Conservation (phyloP, 2,329 filamentous ascomycete species). For the Colletotrichum sp. region DNA sequence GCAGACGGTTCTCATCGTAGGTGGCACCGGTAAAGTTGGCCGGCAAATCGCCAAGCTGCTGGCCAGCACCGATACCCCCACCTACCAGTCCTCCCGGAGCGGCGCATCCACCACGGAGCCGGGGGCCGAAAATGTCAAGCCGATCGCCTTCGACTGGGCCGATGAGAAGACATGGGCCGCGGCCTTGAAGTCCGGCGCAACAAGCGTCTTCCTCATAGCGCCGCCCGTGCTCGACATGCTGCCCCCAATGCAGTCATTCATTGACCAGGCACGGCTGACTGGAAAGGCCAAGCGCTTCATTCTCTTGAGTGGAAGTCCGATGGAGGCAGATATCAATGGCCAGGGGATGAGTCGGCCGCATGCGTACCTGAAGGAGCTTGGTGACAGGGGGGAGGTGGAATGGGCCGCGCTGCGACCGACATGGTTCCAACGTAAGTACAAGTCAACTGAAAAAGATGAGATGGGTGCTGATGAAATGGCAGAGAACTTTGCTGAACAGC, state of each 20-base stretch:
- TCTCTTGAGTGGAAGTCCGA: slow-evolving; percentile 42
- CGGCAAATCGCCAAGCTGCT: slow-evolving; percentile 42
- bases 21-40: slow-evolving; percentile 51
- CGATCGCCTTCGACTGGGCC: slow-evolving; percentile 50
- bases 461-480: not conserved
- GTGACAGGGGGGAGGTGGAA: slow-evolving; percentile 37
- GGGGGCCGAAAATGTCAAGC: slow-evolving; percentile 14
- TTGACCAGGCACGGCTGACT: slow-evolving; percentile 41
- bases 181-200: slow-evolving; percentile 31
- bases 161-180: slow-evolving; percentile 43
- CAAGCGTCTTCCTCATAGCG: slow-evolving; percentile 44
- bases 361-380: slow-evolving; percentile 41
- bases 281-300: slow-evolving; percentile 47
- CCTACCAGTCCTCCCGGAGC: slow-evolving; percentile 42
- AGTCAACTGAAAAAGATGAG: not conserved
- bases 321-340: slow-evolving; percentile 36
- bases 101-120: slow-evolving; percentile 25
- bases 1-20: slow-evolving; percentile 41
- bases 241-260: slow-evolving; percentile 41
- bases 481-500: slow-evolving; percentile 50
- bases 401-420: slow-evolving; percentile 50
- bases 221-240: slow-evolving; percentile 37
- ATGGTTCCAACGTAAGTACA: slow-evolving; percentile 51
- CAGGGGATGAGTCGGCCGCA: slow-evolving; percentile 40
- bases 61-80: slow-evolving; percentile 28